Evolutionary conservation across 2,329 filamentous ascomycete species (phyloP), one percentile per base, ranked within the genome.

Genomic region (Talaromyces sp.): DNA sequence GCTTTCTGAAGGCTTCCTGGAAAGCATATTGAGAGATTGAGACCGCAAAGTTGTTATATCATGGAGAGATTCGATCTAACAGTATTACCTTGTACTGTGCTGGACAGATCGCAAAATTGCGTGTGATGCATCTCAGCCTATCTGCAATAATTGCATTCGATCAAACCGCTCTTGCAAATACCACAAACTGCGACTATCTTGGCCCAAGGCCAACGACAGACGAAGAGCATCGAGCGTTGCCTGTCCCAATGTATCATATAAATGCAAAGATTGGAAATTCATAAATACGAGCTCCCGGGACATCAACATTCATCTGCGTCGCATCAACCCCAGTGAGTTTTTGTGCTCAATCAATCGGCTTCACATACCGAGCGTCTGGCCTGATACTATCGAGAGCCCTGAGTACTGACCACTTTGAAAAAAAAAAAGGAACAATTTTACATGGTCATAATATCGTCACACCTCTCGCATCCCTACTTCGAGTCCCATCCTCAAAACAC

Each of bases 101-200:
- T 11, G 48, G 33, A 43, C 35, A 62, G 60, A 62, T 10, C 60
- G 60, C n/a, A 62, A 62, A 43, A 62, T 62, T 56, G 35, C 60
- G 24, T 56, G 60, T 41, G 60, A 62, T 54, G n/a, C 35, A 41
- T 22, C 16, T 16, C 50, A 24, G 13, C 60, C 60, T 24, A 39
- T 47, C 31, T 62, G 60, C 27, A 48, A 54, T 14, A 62, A 62
- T 39, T 62, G 60, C 37, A n/a, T 10, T 9, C 48, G 50, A 56
- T 62, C 60, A 22, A 47, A 56, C 9, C 60, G 60, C 19, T 45
- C 45, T 54, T 62, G 60, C 50, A 37, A 47, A 41, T 39, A 50
- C 7, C 52, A 62, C 27, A 16, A 19, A 54, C n/a, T 62, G 8
- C 48, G 22, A n/a, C 22, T 62, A 7, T 47, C 60, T 43, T 62